Evolutionary conservation across 108 stramenopile genomes (phyloP).

Genomic region (Ochromonas danica): DNA sequence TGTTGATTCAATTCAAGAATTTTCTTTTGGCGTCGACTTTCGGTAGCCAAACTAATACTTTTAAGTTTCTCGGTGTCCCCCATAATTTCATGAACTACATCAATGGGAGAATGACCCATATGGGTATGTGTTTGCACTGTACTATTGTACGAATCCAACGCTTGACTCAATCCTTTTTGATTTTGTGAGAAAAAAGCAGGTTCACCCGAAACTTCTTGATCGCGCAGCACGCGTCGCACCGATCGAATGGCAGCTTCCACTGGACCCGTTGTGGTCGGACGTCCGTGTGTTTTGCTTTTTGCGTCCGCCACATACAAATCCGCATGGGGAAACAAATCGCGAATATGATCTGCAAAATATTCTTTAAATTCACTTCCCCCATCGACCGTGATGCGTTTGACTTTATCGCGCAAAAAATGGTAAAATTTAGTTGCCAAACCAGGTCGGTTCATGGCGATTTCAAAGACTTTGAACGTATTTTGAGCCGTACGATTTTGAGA

Average conservation of each 20-base stretch:
- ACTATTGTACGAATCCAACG: slow-evolving; percentile 23
- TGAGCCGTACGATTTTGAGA: slow-evolving; percentile 15
- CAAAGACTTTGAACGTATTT: slow-evolving; percentile 17
- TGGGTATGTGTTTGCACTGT: slow-evolving; percentile 5
- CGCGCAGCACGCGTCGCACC: slow-evolving; percentile 12
- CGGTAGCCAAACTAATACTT: slow-evolving; percentile 15
- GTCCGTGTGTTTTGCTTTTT: slow-evolving; percentile 25
- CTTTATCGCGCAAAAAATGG: slow-evolving; percentile 13
- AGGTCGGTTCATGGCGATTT: slow-evolving; percentile 14
- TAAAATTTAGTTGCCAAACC: slow-evolving; percentile 17
- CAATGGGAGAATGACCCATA: neutral
- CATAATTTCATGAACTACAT: slow-evolving; percentile 21
- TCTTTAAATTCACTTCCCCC: slow-evolving; percentile 25
- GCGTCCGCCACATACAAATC: neutral
- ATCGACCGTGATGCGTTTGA: slow-evolving; percentile 17
- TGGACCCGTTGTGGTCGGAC: slow-evolving; percentile 19
- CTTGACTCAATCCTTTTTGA: slow-evolving; percentile 10
- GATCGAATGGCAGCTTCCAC: slow-evolving; percentile 27
- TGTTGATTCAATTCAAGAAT: slow-evolving; percentile 17
- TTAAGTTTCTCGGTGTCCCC: slow-evolving; percentile 14
- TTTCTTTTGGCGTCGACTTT: slow-evolving; percentile 15
- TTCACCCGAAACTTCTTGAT: slow-evolving; percentile 9
- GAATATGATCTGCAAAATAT: slow-evolving; percentile 10
- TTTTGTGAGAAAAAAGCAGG: neutral
- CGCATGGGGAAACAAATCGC: slow-evolving; percentile 7